A percentile compares a stretch with the other conserved stretches of the same genome.
Evolutionary conservation across 768 basidiomycete species (phyloP).

Genomic region (Cystobasidium ongulense): DNA sequence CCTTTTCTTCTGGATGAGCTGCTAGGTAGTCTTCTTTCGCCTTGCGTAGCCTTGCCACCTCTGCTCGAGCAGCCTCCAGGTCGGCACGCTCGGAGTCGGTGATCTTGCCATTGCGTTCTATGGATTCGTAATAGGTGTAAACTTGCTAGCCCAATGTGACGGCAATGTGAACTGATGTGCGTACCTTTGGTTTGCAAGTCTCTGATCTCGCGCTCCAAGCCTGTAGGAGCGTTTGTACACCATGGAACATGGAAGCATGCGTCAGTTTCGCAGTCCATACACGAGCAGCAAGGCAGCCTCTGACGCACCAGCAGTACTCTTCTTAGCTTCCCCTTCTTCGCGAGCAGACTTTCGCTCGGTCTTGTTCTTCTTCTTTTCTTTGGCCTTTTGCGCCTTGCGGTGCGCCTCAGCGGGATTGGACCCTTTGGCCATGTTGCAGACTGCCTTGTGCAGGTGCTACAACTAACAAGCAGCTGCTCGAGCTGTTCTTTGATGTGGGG

Average conservation of each 20-base stretch:
- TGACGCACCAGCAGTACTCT: constrained; percentile 47
- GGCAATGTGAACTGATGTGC: not conserved
- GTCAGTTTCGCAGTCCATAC: constrained; percentile 1
- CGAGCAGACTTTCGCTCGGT: constrained; percentile 66
- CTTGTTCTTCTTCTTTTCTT: constrained; percentile 98
- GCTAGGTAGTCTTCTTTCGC: constrained; percentile 80
- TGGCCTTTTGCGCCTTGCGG: constrained; percentile 88
- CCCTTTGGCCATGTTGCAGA: constrained; percentile 63
- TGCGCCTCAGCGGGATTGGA: constrained; percentile 90
- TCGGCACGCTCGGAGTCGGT: constrained; percentile 54
- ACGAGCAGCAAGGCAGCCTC: constrained; percentile 5
- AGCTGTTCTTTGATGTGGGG: too few relatives aligned
- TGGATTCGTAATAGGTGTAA: not conserved
- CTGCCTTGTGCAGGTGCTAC: not conserved
- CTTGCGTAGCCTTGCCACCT: constrained; percentile 67
- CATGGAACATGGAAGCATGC: not conserved
- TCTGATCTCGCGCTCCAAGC: constrained; percentile 68
- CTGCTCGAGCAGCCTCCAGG: constrained; percentile 64
- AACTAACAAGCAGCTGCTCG: too few relatives aligned
- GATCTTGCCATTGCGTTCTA: constrained; percentile 37
- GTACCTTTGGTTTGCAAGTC: constrained; percentile 41
- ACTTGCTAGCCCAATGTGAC: not conserved
- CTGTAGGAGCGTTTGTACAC: constrained; percentile 46
- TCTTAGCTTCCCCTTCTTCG: constrained; percentile 87
- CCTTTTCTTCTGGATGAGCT: constrained; percentile 68